A percentile compares a stretch with the other conserved stretches of the same genome.
Evolutionary conservation across 768 basidiomycete genomes (phyloP).

Genomic region (Imleria badia): DNA sequence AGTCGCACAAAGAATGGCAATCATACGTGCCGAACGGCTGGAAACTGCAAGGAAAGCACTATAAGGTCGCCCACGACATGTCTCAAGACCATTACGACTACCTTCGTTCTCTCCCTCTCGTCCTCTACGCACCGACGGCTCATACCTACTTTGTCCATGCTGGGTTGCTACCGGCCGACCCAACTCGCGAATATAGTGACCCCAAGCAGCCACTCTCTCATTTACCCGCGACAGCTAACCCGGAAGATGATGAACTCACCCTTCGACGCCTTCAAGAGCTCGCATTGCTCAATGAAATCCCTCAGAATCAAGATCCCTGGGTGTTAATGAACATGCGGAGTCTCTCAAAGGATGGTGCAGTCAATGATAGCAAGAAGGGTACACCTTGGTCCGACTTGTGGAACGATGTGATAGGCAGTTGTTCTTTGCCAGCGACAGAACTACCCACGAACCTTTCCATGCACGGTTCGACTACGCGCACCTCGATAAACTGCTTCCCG

Average conservation of each 20-base stretch:
- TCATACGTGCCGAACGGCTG: conserved; percentile 62
- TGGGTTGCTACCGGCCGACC: conserved; percentile 75
- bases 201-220: conserved; percentile 70
- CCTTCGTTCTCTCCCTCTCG: conserved; percentile 69
- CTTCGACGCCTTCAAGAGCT: conserved; percentile 65
- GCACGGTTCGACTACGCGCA: conserved; percentile 8
- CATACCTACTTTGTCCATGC: conserved; percentile 83
- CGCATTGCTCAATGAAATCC: conserved; percentile 62
- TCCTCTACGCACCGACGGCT: conserved; percentile 69
- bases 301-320: conserved; percentile 80
- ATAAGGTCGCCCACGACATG: conserved; percentile 68
- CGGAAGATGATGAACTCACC: conserved; percentile 14
- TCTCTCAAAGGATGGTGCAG: conserved; percentile 39
- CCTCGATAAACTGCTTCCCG: conserved; percentile 60
- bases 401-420: conserved; percentile 62
- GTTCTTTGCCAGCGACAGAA: conserved; percentile 37
- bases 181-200: conserved; percentile 47
- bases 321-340: conserved; percentile 46
- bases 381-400: conserved; percentile 77
- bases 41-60: conserved; percentile 76
- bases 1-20: conserved; percentile 43
- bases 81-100: conserved; percentile 65
- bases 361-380: conserved; percentile 41
- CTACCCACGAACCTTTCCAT: not conserved
- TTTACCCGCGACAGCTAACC: conserved; percentile 42